Evolutionary conservation across 164 flowering plant genomes (phyloP).

Genomic region (Annona squamosa): DNA sequence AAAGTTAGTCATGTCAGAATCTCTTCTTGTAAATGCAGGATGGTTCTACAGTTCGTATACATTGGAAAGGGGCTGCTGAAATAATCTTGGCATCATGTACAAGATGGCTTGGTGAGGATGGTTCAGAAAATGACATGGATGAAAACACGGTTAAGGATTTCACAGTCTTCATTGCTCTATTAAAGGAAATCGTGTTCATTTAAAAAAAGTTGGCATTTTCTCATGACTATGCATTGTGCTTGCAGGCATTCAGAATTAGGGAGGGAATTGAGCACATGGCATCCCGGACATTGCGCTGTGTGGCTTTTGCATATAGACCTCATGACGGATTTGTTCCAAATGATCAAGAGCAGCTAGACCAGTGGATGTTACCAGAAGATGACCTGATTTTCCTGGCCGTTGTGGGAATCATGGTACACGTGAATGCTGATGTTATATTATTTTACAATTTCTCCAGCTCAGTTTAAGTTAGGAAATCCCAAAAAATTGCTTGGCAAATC

Average conservation of each 20-base stretch:
- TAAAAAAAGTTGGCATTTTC: neutral
- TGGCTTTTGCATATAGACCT: constrained; percentile 71
- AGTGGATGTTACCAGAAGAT: constrained; percentile 78
- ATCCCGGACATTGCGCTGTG: constrained; percentile 49
- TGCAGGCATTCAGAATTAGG: neutral
- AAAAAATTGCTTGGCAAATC: no score
- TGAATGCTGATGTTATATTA: neutral
- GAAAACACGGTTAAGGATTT: constrained; percentile 49
- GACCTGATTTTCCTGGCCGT: constrained; percentile 78
- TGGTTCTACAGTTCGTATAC: constrained; percentile 61
- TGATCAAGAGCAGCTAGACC: constrained; percentile 46
- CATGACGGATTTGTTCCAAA: constrained; percentile 48
- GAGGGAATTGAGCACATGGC: neutral
- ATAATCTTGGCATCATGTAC: constrained; percentile 68
- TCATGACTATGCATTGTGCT: neutral
- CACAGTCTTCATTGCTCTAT: neutral
- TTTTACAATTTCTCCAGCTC: neutral
- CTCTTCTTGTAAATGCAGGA: constrained; percentile 34
- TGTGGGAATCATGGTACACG: constrained; percentile 80
- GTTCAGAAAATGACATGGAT: constrained; percentile 30
- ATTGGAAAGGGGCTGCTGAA: constrained; percentile 99
- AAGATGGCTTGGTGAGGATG: constrained; percentile 43
- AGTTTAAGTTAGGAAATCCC: no score
- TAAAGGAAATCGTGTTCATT: neutral
- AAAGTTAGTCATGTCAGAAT: neutral